phyloP scores from a whole-genome alignment of 225 moss, liverwort and hornwort species.

The Bryoerythrophyllum caledonicum region DNA sequence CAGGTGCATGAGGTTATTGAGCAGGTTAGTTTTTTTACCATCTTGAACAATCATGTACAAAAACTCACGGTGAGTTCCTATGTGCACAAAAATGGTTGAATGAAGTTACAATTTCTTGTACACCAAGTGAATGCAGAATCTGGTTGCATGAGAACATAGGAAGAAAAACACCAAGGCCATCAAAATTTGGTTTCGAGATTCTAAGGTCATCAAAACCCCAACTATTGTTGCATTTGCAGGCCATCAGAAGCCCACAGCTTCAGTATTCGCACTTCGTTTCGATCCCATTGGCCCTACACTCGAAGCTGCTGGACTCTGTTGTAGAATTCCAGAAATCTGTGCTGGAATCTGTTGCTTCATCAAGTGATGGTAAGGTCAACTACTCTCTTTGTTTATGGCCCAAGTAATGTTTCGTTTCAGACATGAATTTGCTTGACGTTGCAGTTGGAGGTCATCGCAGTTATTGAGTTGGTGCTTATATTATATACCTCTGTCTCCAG shows the following conservation, averaged over 20 bases:
- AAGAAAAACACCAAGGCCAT: too few relatives aligned
- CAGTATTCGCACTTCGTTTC: slow-evolving; percentile 92
- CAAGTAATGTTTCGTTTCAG: slow-evolving; percentile 1
- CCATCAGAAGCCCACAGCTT: slow-evolving; percentile 62
- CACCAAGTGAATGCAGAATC: too few relatives aligned
- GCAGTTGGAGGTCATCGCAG: slow-evolving; percentile 11
- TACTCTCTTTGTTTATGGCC: neutral
- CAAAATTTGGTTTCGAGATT: neutral
- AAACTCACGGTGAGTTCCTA: too few relatives aligned
- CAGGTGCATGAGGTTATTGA: slow-evolving; percentile 48
- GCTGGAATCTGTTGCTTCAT: slow-evolving; percentile 37
- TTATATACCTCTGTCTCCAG: slow-evolving; percentile 15
- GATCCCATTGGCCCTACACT: slow-evolving; percentile 66
- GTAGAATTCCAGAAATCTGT: slow-evolving; percentile 59
- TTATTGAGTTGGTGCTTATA: neutral
- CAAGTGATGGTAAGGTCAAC: slow-evolving; percentile 25
- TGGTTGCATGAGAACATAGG: too few relatives aligned
- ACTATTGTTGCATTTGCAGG: slow-evolving; percentile 47
- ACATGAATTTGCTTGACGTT: neutral
- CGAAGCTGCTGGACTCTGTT: slow-evolving; percentile 61
- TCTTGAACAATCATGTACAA: too few relatives aligned
- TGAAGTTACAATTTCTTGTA: too few relatives aligned
- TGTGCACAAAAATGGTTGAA: too few relatives aligned
- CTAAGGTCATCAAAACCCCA: neutral
- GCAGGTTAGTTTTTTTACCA: slow-evolving; percentile 26